Percentiles rank a stretch among this genome's conserved stretches.
phyloP scores from a whole-genome alignment of 371 early-diverging fungal genomes.

The Mucor saturninus region DNA sequence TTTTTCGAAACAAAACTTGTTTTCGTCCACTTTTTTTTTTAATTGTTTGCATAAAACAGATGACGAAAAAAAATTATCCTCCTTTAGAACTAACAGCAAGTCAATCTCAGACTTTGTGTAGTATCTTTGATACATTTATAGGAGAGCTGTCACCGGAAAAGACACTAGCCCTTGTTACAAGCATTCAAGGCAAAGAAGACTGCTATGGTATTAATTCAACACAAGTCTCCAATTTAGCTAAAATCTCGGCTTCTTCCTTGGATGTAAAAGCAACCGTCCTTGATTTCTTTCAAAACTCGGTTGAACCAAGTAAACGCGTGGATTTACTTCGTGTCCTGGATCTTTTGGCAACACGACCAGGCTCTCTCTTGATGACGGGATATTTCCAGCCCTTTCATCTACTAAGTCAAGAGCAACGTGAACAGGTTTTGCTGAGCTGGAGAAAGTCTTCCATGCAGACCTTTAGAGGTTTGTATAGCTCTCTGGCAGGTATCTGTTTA shows the following conservation, averaged over 20 bases:
- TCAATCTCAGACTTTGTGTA: constrained; percentile 6
- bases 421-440: constrained; percentile 49
- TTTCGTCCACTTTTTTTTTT: background rate
- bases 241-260: constrained; percentile 1
- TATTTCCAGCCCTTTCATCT: constrained; percentile 48
- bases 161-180: constrained; percentile 27
- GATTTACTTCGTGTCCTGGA: constrained; percentile 16
- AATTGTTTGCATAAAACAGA: background rate
- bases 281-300: background rate
- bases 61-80: background rate
- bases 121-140: constrained; percentile 49
- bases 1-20: background rate
- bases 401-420: constrained; percentile 49
- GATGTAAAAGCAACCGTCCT: background rate
- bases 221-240: background rate
- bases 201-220: background rate
- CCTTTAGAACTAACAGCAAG: background rate
- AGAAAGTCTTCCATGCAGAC: constrained; percentile 47
- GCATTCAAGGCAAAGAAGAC: background rate
- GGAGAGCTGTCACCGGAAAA: constrained; percentile 37
- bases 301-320: constrained; percentile 17
- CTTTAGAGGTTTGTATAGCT: constrained; percentile 44
- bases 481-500: constrained; percentile 20
- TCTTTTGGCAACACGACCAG: constrained; percentile 36
- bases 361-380: constrained; percentile 60